Evolutionary conservation across 345 rosid genomes (phyloP).

Genomic region (Euclidium syriacum): DNA sequence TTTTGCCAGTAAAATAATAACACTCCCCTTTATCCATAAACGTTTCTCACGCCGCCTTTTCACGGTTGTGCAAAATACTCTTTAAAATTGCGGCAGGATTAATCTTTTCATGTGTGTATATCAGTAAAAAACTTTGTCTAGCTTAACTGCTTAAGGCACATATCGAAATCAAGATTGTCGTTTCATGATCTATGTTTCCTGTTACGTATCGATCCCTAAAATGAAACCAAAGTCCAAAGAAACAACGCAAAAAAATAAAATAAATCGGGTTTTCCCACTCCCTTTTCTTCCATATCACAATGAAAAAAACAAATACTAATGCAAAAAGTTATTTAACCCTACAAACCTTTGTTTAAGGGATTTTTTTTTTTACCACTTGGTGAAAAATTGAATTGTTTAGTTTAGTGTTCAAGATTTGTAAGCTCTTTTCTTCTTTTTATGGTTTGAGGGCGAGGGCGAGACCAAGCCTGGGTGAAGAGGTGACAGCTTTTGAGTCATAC

Average conservation of each 20-base stretch:
- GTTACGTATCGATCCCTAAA: too few species aligned
- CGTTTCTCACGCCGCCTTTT: background rate
- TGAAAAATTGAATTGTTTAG: constrained; percentile 14
- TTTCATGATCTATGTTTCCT: too few species aligned
- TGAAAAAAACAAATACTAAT: background rate
- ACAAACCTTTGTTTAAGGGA: constrained; percentile 12
- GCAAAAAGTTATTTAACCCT: constrained; percentile 17
- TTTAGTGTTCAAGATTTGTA: constrained; percentile 8
- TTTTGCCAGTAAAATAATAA: too few species aligned
- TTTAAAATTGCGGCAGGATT: too few species aligned
- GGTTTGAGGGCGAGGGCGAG: constrained; percentile 78
- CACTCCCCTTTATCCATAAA: too few species aligned
- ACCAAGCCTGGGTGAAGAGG: constrained; percentile 60
- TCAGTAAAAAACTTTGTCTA: too few species aligned
- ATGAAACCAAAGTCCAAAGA: background rate
- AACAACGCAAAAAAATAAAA: constrained; percentile 6
- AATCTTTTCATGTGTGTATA: too few species aligned
- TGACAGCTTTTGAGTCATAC: constrained; percentile 51
- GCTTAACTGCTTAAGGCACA: too few species aligned
- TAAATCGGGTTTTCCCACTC: constrained; percentile 22
- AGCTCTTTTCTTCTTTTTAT: constrained; percentile 22
- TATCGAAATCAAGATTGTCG: too few species aligned
- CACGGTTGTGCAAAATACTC: background rate
- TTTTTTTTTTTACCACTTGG: background rate
- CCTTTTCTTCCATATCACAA: constrained; percentile 19